phyloP scores from a whole-genome alignment of 495 filamentous ascomycete species.

The Aspergillus steynii region DNA sequence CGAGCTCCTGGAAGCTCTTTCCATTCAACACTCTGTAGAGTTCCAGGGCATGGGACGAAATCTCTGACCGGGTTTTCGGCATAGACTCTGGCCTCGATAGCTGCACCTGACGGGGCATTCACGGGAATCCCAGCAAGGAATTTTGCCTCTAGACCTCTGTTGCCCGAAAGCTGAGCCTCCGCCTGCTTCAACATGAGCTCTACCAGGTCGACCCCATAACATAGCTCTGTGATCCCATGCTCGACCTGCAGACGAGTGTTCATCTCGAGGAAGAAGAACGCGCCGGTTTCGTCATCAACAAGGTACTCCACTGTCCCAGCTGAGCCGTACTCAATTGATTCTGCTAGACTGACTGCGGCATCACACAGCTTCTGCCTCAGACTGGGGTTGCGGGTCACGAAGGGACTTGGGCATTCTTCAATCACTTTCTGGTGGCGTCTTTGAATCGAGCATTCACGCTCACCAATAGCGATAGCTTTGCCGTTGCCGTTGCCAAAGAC shows the following conservation, averaged over 20 bases:
- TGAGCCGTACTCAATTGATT: slow-evolving; percentile 55
- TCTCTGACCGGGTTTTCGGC: slow-evolving; percentile 59
- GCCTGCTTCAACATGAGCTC: slow-evolving; percentile 56
- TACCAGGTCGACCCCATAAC: slow-evolving; percentile 61
- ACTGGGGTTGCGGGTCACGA: slow-evolving; percentile 43
- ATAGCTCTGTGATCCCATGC: slow-evolving; percentile 64
- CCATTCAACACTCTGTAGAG: slow-evolving; percentile 57
- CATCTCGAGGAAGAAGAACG: slow-evolving; percentile 70
- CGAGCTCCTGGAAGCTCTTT: slow-evolving; percentile 41
- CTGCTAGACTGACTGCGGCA: slow-evolving; percentile 52
- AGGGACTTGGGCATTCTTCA: slow-evolving; percentile 53
- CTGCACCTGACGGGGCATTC: slow-evolving; percentile 38
- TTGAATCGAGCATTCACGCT: slow-evolving; percentile 50
- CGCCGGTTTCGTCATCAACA: slow-evolving; percentile 56
- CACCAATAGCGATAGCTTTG: slow-evolving; percentile 41
- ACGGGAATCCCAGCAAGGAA: slow-evolving; percentile 35
- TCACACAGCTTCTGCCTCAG: slow-evolving; percentile 49
- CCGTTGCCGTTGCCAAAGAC: slow-evolving; percentile 47
- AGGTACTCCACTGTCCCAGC: slow-evolving; percentile 67
- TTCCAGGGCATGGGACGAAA: slow-evolving; percentile 58
- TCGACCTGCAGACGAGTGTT: slow-evolving; percentile 69
- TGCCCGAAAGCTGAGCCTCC: slow-evolving; percentile 42
- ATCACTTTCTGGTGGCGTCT: slow-evolving; percentile 59
- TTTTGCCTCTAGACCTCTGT: slow-evolving; percentile 37
- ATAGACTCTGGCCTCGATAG: slow-evolving; percentile 63